Evolutionary conservation across 208 protist species (phyloP), one percentile per base, ranked within the genome.

Genomic region (Sergeia podlipaevii): DNA sequence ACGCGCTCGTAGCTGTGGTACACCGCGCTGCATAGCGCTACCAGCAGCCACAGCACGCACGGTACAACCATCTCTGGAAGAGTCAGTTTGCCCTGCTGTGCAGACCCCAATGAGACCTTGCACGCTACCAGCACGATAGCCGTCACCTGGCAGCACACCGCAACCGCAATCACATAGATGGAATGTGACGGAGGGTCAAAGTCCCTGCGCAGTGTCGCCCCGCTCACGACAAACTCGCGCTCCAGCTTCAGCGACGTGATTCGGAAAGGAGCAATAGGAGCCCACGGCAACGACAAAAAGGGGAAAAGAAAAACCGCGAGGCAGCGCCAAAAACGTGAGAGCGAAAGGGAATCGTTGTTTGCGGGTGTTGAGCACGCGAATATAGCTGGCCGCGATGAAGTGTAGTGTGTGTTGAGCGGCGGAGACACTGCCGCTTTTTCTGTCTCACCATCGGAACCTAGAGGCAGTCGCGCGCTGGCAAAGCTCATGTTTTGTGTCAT

Each of bases 161-260:
- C 85, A 4, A 83, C 21, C 1, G 74, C 60, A 15, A 73, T 70
- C 18, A 70, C 32, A 51, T 50, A 80, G 5, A 93, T 37, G 0
- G 72, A 77, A 20, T 52, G 57, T 6, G 63, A 63, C n/a, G 81
- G 80, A 1, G 74, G 57, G 26, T 89, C 68, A 53, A 89, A 89
- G 57, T 70, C 65, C 23, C 65, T 67, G 42, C 73, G 63, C n/a
- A 93, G 71, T 11, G 70, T 66, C 2, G 80, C 85, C 23, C 85
- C 85, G 46, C 81, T 89, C 11, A 89, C 79, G 13, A 93, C 81
- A 49, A 86, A 93, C 65, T 89, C 79, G 10, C 85, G 65, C 67
- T 93, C 80, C 64, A 85, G 74, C 29, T 85, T 65, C 38, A 93
- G 54, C 1, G 75, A 57, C 2, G 56, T 73, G 18, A 88, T 70